Base-by-base conservation (phyloP, 768 basidiomycete genomes). In the Leccinum pellstonianum region DNA sequence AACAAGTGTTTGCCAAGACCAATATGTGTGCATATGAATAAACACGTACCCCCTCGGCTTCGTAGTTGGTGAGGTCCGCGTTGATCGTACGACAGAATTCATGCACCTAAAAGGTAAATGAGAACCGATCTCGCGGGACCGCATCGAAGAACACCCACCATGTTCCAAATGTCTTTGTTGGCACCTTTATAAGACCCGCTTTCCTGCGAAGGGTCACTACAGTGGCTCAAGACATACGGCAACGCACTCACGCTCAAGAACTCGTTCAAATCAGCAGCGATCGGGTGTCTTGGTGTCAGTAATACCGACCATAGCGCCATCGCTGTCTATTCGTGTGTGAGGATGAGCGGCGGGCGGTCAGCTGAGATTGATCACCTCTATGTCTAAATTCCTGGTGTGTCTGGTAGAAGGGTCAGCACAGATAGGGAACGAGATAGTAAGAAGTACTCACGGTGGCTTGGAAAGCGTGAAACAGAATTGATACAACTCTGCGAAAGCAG, bases 81-180 rank as follows among this genome's bases (percentile, higher is more conserved):
- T 81, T 76, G 23, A 92, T 79, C 3, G 82, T 83, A 62, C 79
- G 78, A 62, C 86, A 88, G 68, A 94, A 94, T 68, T 92, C 91
- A 43, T 86, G 78, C 76, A 89, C 86, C 90, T 92, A 68, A 7
- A 56, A 55, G 47, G 11, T 19, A 43, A 25, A 54, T 61, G 7
- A 60, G 51, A 51, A 51, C 12, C 23, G 23, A 23, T 23, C 19
- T 43, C 17, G 27, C 35, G 9, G 11, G 31, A 29, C 8, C 3
- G 21, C 12, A 23, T 31, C 11, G 17, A 38, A 57, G 25, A 25
- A 35, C 33, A 75, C 80, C 14, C 60, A 89, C 91, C 91, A 93
- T 93, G 58, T 74, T 82, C 92, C 92, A 95, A 9, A 93, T 75
- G 73, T 95, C 92, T 68, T 90, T 90, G 72, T 91, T 93, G 14